A percentile compares a stretch with the other conserved stretches of the same genome.
Conservation (phyloP, 1,139 yeast species). For the Candida tetrigidarum region DNA sequence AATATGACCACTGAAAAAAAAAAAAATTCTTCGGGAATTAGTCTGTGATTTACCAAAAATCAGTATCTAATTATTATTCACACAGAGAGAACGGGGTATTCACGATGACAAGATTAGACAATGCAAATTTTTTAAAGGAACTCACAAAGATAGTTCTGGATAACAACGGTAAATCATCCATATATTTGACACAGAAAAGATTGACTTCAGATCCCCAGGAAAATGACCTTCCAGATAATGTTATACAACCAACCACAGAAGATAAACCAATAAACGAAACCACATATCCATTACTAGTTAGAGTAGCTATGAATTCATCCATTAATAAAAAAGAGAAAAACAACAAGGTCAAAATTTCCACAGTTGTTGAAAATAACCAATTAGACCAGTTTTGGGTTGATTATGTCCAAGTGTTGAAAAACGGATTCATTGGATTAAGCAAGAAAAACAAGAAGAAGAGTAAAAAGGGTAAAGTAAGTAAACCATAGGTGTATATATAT, state of each 20-base stretch:
- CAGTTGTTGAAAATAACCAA: slow-evolving; percentile 60
- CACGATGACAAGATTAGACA: slow-evolving; percentile 43
- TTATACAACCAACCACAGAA: slow-evolving; percentile 20
- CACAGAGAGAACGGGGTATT: too few species aligned
- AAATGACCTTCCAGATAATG: slow-evolving; percentile 44
- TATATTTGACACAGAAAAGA: slow-evolving; percentile 49
- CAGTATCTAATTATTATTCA: too few species aligned
- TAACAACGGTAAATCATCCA: slow-evolving; percentile 45
- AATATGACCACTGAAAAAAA: too few species aligned
- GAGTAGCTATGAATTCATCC: slow-evolving; percentile 62
- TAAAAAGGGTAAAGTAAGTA: slow-evolving; percentile 25
- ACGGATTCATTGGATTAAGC: slow-evolving; percentile 56
- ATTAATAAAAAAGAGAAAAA: slow-evolving; percentile 36
- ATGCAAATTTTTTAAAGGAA: slow-evolving; percentile 39
- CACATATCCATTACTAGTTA: slow-evolving; percentile 53
- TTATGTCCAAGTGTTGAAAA: slow-evolving; percentile 65
- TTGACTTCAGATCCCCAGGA: slow-evolving; percentile 24
- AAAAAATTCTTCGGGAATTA: slow-evolving; percentile 3
- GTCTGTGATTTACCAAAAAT: too few species aligned
- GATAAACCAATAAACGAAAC: slow-evolving; percentile 18
- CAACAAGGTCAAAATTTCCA: slow-evolving; percentile 59
- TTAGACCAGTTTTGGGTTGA: slow-evolving; percentile 72
- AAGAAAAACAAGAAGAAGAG: slow-evolving; percentile 58
- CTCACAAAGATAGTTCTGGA: slow-evolving; percentile 29
- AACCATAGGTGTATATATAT: slow-evolving; percentile 12